Evolutionary conservation across 768 basidiomycete genomes (phyloP).

Genomic region (Trametes sanguinea): DNA sequence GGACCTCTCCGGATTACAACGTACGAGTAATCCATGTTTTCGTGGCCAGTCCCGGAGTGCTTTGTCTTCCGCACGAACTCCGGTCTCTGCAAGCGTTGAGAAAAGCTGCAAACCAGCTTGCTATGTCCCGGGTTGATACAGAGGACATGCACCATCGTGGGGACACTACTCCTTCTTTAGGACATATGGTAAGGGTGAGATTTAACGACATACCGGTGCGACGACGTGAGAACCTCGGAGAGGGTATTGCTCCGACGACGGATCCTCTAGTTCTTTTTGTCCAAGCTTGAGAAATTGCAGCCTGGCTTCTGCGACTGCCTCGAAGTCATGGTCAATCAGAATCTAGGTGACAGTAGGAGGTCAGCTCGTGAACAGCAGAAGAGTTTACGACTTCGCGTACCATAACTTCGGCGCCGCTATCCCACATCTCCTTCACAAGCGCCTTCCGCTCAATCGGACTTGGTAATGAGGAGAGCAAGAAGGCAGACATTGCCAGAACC

Average conservation of each 20-base stretch:
- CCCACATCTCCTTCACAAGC: slow-evolving; percentile 85
- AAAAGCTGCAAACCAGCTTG: slow-evolving; percentile 74
- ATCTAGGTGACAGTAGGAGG: slow-evolving; percentile 48
- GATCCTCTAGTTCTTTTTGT: slow-evolving; percentile 54
- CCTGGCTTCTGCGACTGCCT: slow-evolving; percentile 74
- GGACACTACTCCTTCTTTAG: slow-evolving; percentile 64
- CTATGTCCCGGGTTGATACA: slow-evolving; percentile 57
- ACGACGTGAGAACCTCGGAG: slow-evolving; percentile 76
- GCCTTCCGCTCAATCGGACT: slow-evolving; percentile 60
- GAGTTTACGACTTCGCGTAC: slow-evolving; percentile 40
- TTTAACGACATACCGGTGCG: slow-evolving; percentile 66
- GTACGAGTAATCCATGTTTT: slow-evolving; percentile 89
- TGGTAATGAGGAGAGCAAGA: slow-evolving; percentile 76
- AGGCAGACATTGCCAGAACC: slow-evolving; percentile 80
- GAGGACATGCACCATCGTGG: slow-evolving; percentile 84
- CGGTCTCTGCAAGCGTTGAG: slow-evolving; percentile 86
- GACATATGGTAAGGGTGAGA: slow-evolving; percentile 1
- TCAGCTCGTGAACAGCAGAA: not conserved
- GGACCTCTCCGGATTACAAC: slow-evolving; percentile 81
- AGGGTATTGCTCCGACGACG: slow-evolving; percentile 37
- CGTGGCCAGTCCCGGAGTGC: slow-evolving; percentile 81
- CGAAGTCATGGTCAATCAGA: slow-evolving; percentile 87
- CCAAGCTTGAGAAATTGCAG: slow-evolving; percentile 70
- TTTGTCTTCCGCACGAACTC: slow-evolving; percentile 85
- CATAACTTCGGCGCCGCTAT: slow-evolving; percentile 83